phyloP scores from a whole-genome alignment of 2,329 filamentous ascomycete species.

The Cercospora beticola region DNA sequence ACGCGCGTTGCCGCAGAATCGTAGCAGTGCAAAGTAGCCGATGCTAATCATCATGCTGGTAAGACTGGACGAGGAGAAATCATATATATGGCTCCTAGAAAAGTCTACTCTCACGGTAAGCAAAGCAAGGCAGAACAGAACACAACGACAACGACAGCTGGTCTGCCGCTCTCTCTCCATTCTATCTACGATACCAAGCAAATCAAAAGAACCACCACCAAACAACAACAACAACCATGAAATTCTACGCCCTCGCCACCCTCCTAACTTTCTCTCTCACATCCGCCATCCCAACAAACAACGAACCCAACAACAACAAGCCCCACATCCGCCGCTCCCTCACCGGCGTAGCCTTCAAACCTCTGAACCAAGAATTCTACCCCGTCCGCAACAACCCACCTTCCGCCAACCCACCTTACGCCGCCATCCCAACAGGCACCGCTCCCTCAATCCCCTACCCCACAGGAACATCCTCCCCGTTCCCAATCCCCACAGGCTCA shows the following conservation, averaged over 20 bases:
- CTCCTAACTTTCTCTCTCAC: not conserved
- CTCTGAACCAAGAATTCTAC: not conserved
- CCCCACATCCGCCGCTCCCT: not conserved
- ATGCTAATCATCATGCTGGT: not conserved
- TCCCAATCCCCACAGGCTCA: not conserved
- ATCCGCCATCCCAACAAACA: not conserved
- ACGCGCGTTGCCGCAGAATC: not conserved
- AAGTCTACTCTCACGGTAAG: not conserved
- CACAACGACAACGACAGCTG: not conserved
- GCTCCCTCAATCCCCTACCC: not conserved
- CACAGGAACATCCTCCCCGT: not conserved
- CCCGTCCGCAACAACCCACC: not conserved
- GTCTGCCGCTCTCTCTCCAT: not conserved
- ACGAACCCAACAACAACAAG: not conserved
- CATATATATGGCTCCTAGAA: not conserved
- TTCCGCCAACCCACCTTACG: no score
- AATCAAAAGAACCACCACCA: not conserved
- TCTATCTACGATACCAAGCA: not conserved
- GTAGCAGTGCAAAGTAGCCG: not conserved
- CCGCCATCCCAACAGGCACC: not conserved
- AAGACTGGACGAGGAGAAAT: not conserved
- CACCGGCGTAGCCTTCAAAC: not conserved
- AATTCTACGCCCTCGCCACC: not conserved
- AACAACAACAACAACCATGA: not conserved
- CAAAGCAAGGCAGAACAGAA: not conserved